Evolutionary conservation across 306 rosid species (phyloP), one percentile per base, ranked within the genome.

Genomic region (Gynostemma pentaphyllum): DNA sequence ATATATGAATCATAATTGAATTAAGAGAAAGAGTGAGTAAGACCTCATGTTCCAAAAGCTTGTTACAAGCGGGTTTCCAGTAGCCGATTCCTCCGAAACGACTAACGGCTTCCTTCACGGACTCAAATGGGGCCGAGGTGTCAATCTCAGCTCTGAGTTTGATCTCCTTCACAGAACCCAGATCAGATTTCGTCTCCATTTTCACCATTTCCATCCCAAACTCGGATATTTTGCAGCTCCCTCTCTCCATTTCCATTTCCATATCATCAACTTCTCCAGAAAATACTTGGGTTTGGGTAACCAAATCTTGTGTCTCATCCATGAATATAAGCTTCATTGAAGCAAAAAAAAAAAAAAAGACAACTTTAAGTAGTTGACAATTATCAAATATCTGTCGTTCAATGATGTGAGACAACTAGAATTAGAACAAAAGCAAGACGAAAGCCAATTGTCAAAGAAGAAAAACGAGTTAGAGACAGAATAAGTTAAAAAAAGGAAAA

Each of bases 111-210:
- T 87, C 95, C 62, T 83, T 87, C 46, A 90, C 95, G 12, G 97
- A 87, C 49, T 87, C 85, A 68, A 90, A 82, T 0, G 97, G 95
- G 0, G 77, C 90, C 0, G 95, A 90, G 4, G 95, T 90, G 59
- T 90, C 97, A 74, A 87, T 60, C 79, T 87, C 95, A 1, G 86
- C 78, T 77, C 85, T 72, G 5, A 65, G 39, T 73, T 59, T 62
- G 6, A 24, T 16, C 59, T 52, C 67, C 46, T 45, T 56, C 70
- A 18, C 62, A 22, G 47, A 37, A 27, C 24, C 8, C 21, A 40
- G 32, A 19, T 45, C 68, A 2, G 51, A 24, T 30, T 68, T 28
- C 16, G 26, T 52, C 13, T 52, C 53, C 7, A 19, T 48, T 66
- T 48, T 21, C 16, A 19, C 27, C 42, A 64, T 18, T 16, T 45